Evolutionary conservation across 2,329 filamentous ascomycete genomes (phyloP).

Genomic region (Biscogniauxia mediterranea): DNA sequence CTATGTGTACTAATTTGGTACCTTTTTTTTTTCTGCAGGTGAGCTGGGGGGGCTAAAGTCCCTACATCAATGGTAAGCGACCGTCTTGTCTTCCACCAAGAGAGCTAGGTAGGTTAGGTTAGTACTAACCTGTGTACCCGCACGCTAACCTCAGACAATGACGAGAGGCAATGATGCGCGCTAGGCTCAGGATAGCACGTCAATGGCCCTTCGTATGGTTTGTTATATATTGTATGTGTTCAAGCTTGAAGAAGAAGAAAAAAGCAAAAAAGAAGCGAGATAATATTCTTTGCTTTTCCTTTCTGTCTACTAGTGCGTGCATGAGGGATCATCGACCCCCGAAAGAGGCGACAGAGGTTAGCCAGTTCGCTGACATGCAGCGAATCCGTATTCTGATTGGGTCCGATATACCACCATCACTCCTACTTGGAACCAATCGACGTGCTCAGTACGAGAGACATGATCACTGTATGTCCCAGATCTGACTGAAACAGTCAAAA

Average conservation of each 20-base stretch:
- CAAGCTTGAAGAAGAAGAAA: background rate
- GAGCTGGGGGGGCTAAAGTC: background rate
- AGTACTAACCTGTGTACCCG: background rate
- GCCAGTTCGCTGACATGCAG: conserved; percentile 24
- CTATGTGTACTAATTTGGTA: background rate
- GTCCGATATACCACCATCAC: conserved; percentile 16
- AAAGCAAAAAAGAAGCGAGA: background rate
- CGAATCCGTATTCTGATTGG: conserved; percentile 20
- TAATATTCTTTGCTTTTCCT: background rate
- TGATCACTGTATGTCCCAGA: conserved; percentile 30
- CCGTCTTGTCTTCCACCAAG: background rate
- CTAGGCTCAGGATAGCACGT: background rate
- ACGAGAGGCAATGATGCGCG: background rate
- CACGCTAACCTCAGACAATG: background rate
- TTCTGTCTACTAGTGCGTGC: background rate
- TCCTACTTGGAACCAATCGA: conserved; percentile 16
- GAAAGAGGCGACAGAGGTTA: conserved; percentile 12
- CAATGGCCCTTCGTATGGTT: background rate
- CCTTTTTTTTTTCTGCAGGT: background rate
- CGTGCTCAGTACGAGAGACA: conserved; percentile 13
- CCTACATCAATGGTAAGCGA: no score
- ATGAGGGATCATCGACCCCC: conserved; percentile 19
- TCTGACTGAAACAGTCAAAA: conserved; percentile 30
- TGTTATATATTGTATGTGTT: background rate
- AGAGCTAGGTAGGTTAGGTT: background rate